Evolutionary conservation across 768 basidiomycete genomes (phyloP).

Genomic region (Tulasnella sp.): DNA sequence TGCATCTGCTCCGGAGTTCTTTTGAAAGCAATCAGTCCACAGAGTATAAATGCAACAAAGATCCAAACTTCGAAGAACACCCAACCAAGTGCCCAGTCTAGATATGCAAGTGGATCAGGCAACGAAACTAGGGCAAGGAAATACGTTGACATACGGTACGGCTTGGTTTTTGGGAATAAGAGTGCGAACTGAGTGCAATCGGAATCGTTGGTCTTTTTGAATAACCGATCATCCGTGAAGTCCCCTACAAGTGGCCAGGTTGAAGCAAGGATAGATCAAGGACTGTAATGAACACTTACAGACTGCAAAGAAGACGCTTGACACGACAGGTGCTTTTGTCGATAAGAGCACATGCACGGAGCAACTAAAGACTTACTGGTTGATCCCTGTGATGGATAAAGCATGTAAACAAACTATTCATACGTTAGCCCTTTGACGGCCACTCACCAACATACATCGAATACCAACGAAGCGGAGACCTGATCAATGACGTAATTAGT

Average conservation of each 20-base stretch:
- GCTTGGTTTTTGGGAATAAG: slow-evolving; percentile 52
- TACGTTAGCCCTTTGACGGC: too few relatives aligned
- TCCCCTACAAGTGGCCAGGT: slow-evolving; percentile 47
- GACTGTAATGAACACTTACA: slow-evolving; percentile 37
- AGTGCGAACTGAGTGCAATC: slow-evolving; percentile 82
- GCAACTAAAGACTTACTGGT: slow-evolving; percentile 46
- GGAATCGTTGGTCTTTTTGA: slow-evolving; percentile 86
- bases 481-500: slow-evolving; percentile 26
- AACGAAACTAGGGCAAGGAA: background rate
- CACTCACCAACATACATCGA: slow-evolving; percentile 54
- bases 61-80: slow-evolving; percentile 63
- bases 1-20: slow-evolving; percentile 47
- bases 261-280: background rate
- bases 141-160: slow-evolving; percentile 46
- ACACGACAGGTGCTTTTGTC: slow-evolving; percentile 7
- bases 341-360: slow-evolving; percentile 20
- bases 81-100: slow-evolving; percentile 83
- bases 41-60: slow-evolving; percentile 61
- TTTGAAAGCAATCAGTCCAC: slow-evolving; percentile 78
- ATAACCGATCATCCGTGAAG: slow-evolving; percentile 85
- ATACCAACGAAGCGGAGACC: slow-evolving; percentile 72
- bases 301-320: slow-evolving; percentile 74
- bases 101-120: background rate
- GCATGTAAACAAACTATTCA: slow-evolving; percentile 10
- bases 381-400: slow-evolving; percentile 31